Percentiles rank a stretch among this genome's conserved stretches.
These are phyloP conservation scores for Globisporangium nodosum DNA, from an alignment of 352 stramenopile genomes.

Conservation along the genomic window DNA sequence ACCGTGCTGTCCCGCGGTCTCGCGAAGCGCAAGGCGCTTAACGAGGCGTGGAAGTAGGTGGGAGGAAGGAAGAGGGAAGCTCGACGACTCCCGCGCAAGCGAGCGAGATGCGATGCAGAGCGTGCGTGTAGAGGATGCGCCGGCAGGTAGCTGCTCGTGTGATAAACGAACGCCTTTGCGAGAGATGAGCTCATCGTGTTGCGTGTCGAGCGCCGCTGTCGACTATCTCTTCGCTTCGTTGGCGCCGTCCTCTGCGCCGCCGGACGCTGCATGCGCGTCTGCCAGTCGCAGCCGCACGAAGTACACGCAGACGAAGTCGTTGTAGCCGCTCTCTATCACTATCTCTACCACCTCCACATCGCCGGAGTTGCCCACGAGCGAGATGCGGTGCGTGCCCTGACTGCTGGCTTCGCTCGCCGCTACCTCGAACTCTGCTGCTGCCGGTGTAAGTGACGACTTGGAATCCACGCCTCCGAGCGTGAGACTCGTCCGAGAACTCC, in stretches of 20 bases:
- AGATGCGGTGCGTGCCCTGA: conserved; percentile 49
- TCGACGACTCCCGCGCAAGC: too few relatives aligned
- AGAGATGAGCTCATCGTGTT: background rate
- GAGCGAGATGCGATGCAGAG: background rate
- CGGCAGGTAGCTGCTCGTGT: conserved; percentile 2
- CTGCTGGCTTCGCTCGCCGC: conserved; percentile 32
- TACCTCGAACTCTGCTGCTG: conserved; percentile 26
- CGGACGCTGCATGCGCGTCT: conserved; percentile 19
- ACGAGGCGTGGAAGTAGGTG: conserved; percentile 78
- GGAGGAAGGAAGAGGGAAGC: background rate
- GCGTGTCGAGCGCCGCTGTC: background rate
- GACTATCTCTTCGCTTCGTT: conserved; percentile 4
- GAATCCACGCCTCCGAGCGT: conserved; percentile 16
- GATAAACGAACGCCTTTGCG: background rate
- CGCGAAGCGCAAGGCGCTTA: conserved; percentile 67
- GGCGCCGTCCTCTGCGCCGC: background rate
- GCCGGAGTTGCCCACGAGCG: conserved; percentile 12
- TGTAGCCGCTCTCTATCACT: conserved; percentile 58
- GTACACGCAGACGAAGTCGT: conserved; percentile 68
- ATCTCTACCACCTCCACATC: conserved; percentile 52
- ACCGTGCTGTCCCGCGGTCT: conserved; percentile 65
- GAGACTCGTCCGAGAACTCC: conserved; percentile 16
- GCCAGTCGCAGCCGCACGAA: conserved; percentile 26
- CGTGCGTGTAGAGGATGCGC: conserved; percentile 7
- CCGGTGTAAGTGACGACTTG: background rate